A percentile compares a stretch with the other conserved stretches of the same genome.
phyloP scores from a whole-genome alignment of 371 early-diverging fungal genomes.

The Lichtheimia corymbifera region DNA sequence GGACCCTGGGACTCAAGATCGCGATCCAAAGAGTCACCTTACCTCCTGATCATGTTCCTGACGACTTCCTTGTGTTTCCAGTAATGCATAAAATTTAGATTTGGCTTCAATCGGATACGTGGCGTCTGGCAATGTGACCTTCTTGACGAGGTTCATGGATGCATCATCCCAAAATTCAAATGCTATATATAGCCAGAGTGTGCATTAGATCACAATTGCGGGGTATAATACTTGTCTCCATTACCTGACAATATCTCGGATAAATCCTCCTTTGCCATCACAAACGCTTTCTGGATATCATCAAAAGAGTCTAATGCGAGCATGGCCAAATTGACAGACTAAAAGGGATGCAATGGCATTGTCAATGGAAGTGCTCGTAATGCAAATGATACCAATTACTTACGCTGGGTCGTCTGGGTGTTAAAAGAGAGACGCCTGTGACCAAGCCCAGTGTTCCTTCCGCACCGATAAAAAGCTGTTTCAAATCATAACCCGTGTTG shows the following conservation, averaged over 20 bases:
- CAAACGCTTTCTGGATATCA: slow-evolving; percentile 40
- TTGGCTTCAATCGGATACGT: slow-evolving; percentile 21
- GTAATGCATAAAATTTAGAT: slow-evolving; percentile 68
- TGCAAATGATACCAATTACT: not conserved
- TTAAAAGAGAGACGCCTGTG: slow-evolving; percentile 75
- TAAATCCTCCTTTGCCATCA: slow-evolving; percentile 45
- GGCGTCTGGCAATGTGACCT: slow-evolving; percentile 38
- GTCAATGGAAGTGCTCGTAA: too few species aligned
- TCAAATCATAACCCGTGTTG: slow-evolving; percentile 85
- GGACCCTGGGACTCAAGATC: too few species aligned
- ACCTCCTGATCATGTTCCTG: slow-evolving; percentile 76
- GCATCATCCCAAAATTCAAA: slow-evolving; percentile 84
- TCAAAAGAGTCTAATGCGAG: slow-evolving; percentile 45
- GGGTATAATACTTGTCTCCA: too few species aligned
- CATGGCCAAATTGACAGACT: slow-evolving; percentile 47
- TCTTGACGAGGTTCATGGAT: slow-evolving; percentile 54
- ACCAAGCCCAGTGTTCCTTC: slow-evolving; percentile 88
- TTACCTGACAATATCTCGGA: slow-evolving; percentile 54
- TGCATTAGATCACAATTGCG: not conserved
- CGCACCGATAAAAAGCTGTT: slow-evolving; percentile 88
- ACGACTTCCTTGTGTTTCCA: slow-evolving; percentile 81
- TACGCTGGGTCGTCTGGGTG: slow-evolving; percentile 43
- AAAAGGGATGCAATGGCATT: not conserved
- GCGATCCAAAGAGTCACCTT: not conserved
- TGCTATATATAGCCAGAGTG: slow-evolving; percentile 33